Percentiles rank a stretch among this genome's conserved stretches.
Conservation (phyloP, 495 filamentous ascomycete genomes). For the Lepraria neglecta region DNA sequence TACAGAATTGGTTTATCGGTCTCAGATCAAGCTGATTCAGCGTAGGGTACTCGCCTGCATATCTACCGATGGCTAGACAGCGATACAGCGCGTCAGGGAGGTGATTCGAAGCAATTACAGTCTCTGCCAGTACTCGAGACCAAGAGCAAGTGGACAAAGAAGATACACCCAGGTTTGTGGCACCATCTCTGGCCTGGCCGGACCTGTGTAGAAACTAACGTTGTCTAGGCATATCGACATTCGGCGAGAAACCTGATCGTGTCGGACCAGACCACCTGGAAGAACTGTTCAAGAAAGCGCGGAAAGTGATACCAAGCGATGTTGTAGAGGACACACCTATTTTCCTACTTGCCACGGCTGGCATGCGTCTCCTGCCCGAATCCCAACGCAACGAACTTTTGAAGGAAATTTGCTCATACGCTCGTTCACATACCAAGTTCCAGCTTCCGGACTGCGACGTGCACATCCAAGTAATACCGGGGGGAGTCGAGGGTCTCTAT, state of each 20-base stretch:
- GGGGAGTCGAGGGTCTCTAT: slow-evolving; percentile 95
- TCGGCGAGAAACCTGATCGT: slow-evolving; percentile 64
- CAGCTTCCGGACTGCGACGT: slow-evolving; percentile 80
- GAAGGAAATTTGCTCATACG: slow-evolving; percentile 75
- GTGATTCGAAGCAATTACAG: slow-evolving; percentile 53
- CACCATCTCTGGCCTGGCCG: not conserved
- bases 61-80: slow-evolving; percentile 88
- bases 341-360: slow-evolving; percentile 94
- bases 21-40: slow-evolving; percentile 15
- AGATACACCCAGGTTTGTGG: slow-evolving; percentile 70
- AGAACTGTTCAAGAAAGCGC: slow-evolving; percentile 73
- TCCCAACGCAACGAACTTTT: slow-evolving; percentile 64
- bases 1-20: slow-evolving; percentile 12
- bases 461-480: slow-evolving; percentile 91
- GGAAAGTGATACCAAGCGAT: slow-evolving; percentile 69
- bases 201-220: not conserved
- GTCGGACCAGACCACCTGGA: slow-evolving; percentile 80
- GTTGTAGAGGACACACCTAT: slow-evolving; percentile 80
- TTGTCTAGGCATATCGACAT: slow-evolving; percentile 71
- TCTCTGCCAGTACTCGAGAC: slow-evolving; percentile 74
- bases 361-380: slow-evolving; percentile 82
- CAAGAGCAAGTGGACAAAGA: slow-evolving; percentile 84
- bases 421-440: slow-evolving; percentile 72
- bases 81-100: slow-evolving; percentile 56
- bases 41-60: slow-evolving; percentile 79